phyloP scores from a whole-genome alignment of 2,329 filamentous ascomycete species.

The Neonectria faginata region DNA sequence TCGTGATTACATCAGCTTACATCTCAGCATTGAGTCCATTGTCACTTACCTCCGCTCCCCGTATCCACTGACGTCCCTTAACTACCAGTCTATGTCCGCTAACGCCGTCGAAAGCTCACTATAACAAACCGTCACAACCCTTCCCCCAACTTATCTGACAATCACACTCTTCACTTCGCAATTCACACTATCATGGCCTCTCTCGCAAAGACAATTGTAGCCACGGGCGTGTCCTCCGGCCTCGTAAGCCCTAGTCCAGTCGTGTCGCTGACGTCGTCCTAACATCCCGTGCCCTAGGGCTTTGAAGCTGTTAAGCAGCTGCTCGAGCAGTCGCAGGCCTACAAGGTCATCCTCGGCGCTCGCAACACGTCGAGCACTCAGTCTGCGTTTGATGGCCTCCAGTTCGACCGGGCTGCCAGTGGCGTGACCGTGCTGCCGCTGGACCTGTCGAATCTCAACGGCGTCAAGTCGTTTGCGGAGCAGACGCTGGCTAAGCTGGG shows the following conservation, averaged over 20 bases:
- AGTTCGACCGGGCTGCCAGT: constrained; percentile 55
- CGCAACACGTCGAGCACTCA: constrained; percentile 57
- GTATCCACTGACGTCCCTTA: background rate
- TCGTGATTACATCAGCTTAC: constrained; percentile 23
- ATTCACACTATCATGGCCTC: constrained; percentile 48
- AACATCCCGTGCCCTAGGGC: constrained; percentile 51
- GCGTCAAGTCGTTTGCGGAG: constrained; percentile 60
- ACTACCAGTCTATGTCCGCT: constrained; percentile 29
- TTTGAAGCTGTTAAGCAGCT: constrained; percentile 66
- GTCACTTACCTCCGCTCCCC: constrained; percentile 8
- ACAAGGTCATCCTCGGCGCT: constrained; percentile 62
- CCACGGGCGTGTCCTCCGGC: constrained; percentile 63
- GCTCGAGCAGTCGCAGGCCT: constrained; percentile 57
- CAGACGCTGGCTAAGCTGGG: constrained; percentile 57
- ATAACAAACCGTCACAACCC: constrained; percentile 12
- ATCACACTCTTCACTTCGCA: background rate
- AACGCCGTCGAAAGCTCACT: constrained; percentile 36
- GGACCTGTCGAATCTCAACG: constrained; percentile 59
- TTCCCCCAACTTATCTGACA: background rate
- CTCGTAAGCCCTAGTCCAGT: constrained; percentile 52
- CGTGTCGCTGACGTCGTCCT: background rate
- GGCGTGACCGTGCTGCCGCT: constrained; percentile 60
- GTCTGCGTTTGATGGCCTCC: constrained; percentile 56
- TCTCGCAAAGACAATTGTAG: constrained; percentile 61
- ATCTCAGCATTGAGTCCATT: background rate